A percentile compares a stretch with the other conserved stretches of the same genome.
phyloP scores from a whole-genome alignment of 1,284 basidiomycete species.

The Meira nashicola region DNA sequence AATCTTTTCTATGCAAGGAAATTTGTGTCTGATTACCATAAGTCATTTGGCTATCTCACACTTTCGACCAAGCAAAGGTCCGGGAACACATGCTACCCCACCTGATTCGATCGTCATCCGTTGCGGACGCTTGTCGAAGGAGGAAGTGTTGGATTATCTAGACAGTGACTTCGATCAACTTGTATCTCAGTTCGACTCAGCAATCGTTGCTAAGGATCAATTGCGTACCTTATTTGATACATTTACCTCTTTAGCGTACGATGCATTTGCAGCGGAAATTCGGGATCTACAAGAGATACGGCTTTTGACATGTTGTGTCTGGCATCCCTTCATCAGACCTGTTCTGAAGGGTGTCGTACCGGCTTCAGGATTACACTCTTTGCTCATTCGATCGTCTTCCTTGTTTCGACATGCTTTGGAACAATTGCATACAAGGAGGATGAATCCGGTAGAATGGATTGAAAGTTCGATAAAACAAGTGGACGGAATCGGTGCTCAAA shows the following conservation, averaged over 20 bases:
- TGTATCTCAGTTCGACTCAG: not conserved
- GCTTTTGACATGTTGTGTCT: conserved; percentile 30
- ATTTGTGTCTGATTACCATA: conserved; percentile 25
- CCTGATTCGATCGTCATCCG: conserved; percentile 24
- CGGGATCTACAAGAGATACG: conserved; percentile 38
- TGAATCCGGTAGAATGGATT: conserved; percentile 39
- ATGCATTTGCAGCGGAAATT: conserved; percentile 31
- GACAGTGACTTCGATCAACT: conserved; percentile 19
- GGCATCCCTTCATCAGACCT: conserved; percentile 37
- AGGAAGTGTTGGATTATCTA: conserved; percentile 30
- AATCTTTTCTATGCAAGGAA: conserved; percentile 19
- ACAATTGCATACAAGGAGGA: conserved; percentile 29
- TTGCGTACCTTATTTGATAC: conserved; percentile 21
- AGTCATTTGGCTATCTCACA: conserved; percentile 27
- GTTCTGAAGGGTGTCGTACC: conserved; percentile 23
- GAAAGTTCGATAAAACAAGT: conserved; percentile 15
- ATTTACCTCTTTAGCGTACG: conserved; percentile 37
- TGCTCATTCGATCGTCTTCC: conserved; percentile 23
- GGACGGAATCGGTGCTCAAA: not conserved
- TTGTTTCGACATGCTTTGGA: conserved; percentile 39
- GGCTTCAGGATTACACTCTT: conserved; percentile 14
- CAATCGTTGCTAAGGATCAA: conserved; percentile 9
- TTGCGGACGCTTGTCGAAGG: not conserved
- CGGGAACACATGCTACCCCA: not conserved
- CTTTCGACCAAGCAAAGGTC: conserved; percentile 4